Percentiles rank a stretch among this genome's conserved stretches.
phyloP scores from a whole-genome alignment of 2,329 filamentous ascomycete genomes.

The Lizonia empirigonia region DNA sequence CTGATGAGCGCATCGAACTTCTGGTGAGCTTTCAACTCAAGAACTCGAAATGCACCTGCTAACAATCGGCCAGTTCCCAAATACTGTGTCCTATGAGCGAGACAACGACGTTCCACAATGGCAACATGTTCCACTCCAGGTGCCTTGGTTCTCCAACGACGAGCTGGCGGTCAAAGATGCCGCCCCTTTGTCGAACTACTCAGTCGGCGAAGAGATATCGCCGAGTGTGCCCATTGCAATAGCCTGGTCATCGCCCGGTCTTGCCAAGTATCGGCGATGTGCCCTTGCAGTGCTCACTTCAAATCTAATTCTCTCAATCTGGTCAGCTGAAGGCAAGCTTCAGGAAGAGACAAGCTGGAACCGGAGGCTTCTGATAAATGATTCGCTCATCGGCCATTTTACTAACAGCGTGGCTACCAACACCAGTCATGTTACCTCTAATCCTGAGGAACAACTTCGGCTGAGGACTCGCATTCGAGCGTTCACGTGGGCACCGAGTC shows the following conservation, averaged over 20 bases:
- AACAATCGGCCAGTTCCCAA: conserved; percentile 38
- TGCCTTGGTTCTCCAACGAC: conserved; percentile 58
- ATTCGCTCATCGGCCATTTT: conserved; percentile 52
- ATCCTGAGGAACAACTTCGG: conserved; percentile 42
- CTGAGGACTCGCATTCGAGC: conserved; percentile 49
- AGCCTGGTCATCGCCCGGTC: conserved; percentile 62
- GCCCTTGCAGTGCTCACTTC: conserved; percentile 62
- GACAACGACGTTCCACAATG: conserved; percentile 41
- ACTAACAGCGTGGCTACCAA: conserved; percentile 11
- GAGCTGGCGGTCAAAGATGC: conserved; percentile 57
- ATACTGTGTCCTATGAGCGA: conserved; percentile 35
- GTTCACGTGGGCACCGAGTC: conserved; percentile 50
- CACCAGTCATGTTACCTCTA: conserved; percentile 21
- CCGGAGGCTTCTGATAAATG: conserved; percentile 60
- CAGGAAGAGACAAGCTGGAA: conserved; percentile 56
- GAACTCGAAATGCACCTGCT: not conserved
- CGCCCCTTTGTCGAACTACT: conserved; percentile 56
- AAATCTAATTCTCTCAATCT: conserved; percentile 62
- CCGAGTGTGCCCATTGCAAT: conserved; percentile 56
- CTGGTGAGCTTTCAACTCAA: conserved; percentile 47
- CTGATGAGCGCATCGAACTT: conserved; percentile 61
- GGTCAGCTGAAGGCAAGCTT: conserved; percentile 55
- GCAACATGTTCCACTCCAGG: conserved; percentile 52
- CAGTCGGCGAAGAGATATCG: conserved; percentile 65
- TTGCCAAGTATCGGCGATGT: conserved; percentile 60